Evolutionary conservation across 2,329 filamentous ascomycete genomes (phyloP), one percentile per base, ranked within the genome.

Genomic region (Ceratocystiopsis brevicomis): DNA sequence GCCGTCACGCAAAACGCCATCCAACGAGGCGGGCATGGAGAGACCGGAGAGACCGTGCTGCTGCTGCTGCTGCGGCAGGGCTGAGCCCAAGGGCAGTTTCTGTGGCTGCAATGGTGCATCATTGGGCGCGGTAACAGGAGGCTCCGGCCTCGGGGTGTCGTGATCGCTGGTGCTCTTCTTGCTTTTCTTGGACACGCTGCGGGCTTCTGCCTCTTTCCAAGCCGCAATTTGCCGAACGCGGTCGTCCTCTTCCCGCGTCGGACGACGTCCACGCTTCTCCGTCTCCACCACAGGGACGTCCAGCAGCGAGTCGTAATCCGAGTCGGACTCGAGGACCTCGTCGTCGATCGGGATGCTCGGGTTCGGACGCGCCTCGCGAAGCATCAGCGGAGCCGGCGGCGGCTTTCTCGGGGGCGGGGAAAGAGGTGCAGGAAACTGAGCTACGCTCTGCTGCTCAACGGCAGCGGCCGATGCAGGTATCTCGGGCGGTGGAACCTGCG

Each of bases 231-330:
- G 83, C 40, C 87, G 75, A 44, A 84, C 73, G 44, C 70, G 69
- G 51, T 95, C 85, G 53, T 95, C 87, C 48, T 94, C 84, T 57
- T 88, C 85, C 42, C 87, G 73, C 3, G 86, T 94, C 58, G 81
- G 84, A 52, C 84, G 71, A 46, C 86, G 73, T 10, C 86, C 88
- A 48, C 87, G 72, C 42, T 75, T 64, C 13, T 71, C 65, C 34
- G 69, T 61, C 6, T 61, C 57, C 0, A 69, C 64, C 49, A 81
- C 77, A 38, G 78, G 70, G 4, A 79, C 75, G 48, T 83, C 78
- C 13, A 84, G 60, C 34, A 81, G 69, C 49, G 87, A 81, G 46
- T 90, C 84, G 51, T 87, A 90, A 49, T 93, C 86, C 0, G 83
- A 87, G 47, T 84, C 83, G 0, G 83, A 87, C 47, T 84, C 83